phyloP scores from a whole-genome alignment of 495 filamentous ascomycete species.

The Xanthoparmelia taractica region DNA sequence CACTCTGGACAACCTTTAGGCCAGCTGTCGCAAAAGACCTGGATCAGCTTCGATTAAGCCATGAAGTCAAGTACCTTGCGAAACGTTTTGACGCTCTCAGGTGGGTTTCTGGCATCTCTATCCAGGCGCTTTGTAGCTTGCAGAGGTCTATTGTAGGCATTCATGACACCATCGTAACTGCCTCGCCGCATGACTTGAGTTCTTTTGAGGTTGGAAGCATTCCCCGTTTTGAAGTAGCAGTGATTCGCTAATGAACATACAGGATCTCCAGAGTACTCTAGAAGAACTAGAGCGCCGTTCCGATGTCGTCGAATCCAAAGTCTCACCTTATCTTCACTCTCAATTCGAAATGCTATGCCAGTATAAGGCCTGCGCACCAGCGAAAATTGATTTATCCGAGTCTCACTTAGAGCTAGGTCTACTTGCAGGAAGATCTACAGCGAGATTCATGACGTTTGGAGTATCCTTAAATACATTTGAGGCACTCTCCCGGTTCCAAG shows the following conservation, averaged over 20 bases:
- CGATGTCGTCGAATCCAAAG: constrained; percentile 3
- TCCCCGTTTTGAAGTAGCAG: background rate
- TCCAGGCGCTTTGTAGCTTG: constrained; percentile 35
- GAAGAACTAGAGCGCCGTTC: constrained; percentile 22
- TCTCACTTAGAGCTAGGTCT: constrained; percentile 4
- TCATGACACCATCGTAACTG: background rate
- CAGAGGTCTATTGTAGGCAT: constrained; percentile 34
- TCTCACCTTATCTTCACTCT: constrained; percentile 18
- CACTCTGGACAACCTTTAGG: constrained; percentile 65
- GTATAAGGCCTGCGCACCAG: constrained; percentile 11
- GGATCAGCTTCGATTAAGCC: constrained; percentile 41
- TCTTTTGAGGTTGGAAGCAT: background rate
- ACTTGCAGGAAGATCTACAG: constrained; percentile 20
- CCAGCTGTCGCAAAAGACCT: constrained; percentile 54
- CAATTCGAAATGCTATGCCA: constrained; percentile 26
- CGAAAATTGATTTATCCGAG: background rate
- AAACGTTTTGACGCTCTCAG: constrained; percentile 60
- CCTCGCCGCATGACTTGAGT: background rate
- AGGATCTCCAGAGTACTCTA: constrained; percentile 24
- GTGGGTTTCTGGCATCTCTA: constrained; percentile 37
- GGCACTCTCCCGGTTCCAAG: constrained; percentile 5
- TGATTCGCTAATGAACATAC: constrained; percentile 20
- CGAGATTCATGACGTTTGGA: constrained; percentile 6
- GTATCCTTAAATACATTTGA: background rate
- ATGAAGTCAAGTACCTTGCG: constrained; percentile 60